Evolutionary conservation across 805 yeast genomes (phyloP), one percentile per base, ranked within the genome.

Genomic region (Barnettozyma botsteinii): DNA sequence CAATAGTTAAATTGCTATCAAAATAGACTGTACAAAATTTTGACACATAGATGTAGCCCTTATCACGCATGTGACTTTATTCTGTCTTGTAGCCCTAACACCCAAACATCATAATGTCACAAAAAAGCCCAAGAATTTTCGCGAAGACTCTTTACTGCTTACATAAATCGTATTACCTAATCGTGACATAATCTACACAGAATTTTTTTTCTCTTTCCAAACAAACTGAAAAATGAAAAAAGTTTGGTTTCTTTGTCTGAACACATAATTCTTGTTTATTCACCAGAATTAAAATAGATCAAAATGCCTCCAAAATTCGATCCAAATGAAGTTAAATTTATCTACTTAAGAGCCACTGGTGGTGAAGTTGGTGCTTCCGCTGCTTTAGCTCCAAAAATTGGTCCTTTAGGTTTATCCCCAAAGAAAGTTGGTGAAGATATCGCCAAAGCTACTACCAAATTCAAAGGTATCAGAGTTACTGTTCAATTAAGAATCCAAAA

Each of bases 371-470:
- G 98, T 79, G 96, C 97, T 66, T 88, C 98, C 53, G 85, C 98
- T 58, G 96, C 98, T 59, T 85, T 93, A 66, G 98, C 98, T 62
- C 98, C 98, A 71, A 93, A 93, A 91, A 93, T 93, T 69, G 98
- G 98, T 86, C 98, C 98, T 62, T 86, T 93, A 70, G 98, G 98
- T 88, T 79, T 93, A 64, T 88, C 97, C 52, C 97, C 98, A 79
- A 93, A 91, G 95, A 91, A 93, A 84, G 96, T 93, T 68, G 98
- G 98, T 89, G 98, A 93, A 77, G 98, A 93, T 71, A 93, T 93
- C 65, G 98, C 98, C 71, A 93, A 93, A 84, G 98, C 98, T 71
- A 91, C 98, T 77, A 84, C 85, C 77, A 80, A 83, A 69, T 91
- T 81, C 94, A 93, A 93, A 79, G 98, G 98, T 81, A 91, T 93